These are phyloP conservation scores for Pythium brassicae DNA, from an alignment of 352 stramenopile genomes.

Conservation along the genomic window DNA sequence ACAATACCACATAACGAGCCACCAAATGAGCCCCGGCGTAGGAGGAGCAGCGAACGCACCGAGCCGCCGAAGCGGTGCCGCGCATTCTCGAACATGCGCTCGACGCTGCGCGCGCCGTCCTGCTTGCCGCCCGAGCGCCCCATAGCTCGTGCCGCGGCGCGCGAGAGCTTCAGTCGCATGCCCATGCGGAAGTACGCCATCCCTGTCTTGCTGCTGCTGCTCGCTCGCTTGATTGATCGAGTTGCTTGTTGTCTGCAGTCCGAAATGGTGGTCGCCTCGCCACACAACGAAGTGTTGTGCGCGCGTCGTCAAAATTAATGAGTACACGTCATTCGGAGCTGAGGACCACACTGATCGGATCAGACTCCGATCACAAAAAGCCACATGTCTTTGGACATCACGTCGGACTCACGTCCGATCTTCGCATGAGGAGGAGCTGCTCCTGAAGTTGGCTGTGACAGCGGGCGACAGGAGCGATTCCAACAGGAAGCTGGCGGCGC, in stretches of 20 bases:
- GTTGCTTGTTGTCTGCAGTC: slow-evolving; percentile 2
- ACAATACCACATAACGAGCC: not conserved
- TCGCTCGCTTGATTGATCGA: not conserved
- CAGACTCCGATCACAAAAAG: not conserved
- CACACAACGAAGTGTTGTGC: not conserved
- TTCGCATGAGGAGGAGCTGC: not conserved
- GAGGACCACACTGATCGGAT: not conserved
- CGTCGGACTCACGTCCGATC: not conserved
- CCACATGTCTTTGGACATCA: not conserved
- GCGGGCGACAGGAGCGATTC: too few species aligned
- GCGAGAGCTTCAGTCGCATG: slow-evolving; percentile 60
- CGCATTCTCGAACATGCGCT: slow-evolving; percentile 56
- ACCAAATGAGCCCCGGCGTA: too few species aligned
- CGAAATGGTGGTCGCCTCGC: not conserved
- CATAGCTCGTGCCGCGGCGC: slow-evolving; percentile 56
- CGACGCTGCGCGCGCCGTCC: slow-evolving; percentile 38
- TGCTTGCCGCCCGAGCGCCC: slow-evolving; percentile 46
- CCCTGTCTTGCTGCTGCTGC: not conserved
- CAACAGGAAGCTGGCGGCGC: not conserved
- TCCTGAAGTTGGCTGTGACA: too few species aligned
- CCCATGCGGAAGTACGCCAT: slow-evolving; percentile 76
- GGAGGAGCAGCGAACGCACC: slow-evolving; percentile 24
- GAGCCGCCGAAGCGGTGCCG: slow-evolving; percentile 63
- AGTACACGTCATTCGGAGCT: not conserved
- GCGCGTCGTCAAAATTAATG: not conserved